Percentiles rank a stretch among this genome's conserved stretches.
phyloP scores from a whole-genome alignment of 2,329 filamentous ascomycete species.

The Alternaria ethzedia region DNA sequence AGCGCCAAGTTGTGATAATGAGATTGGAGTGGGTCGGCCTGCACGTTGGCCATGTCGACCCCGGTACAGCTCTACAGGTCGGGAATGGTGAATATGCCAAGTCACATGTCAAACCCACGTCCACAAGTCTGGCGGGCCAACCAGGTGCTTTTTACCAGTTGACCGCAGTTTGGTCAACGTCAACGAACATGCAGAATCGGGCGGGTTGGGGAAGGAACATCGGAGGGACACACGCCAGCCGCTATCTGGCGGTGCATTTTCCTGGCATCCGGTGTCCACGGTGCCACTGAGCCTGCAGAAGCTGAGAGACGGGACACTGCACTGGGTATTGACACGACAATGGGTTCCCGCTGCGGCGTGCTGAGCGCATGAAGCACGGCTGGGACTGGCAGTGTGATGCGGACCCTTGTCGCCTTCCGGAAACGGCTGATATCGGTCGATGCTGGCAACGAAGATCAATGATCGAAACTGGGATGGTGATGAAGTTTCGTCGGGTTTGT shows the following conservation, averaged over 20 bases:
- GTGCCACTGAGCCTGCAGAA: slow-evolving; percentile 9
- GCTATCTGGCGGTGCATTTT: neutral
- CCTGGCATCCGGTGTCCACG: slow-evolving; percentile 2
- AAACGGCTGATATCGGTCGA: slow-evolving; percentile 1
- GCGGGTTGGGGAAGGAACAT: neutral
- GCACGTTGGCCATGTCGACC: slow-evolving; percentile 9
- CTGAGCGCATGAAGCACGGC: neutral
- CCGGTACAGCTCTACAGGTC: neutral
- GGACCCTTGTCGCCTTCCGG: neutral
- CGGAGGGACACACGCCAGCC: neutral
- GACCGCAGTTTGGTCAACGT: neutral
- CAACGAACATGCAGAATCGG: neutral
- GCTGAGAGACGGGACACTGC: neutral
- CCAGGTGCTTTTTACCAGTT: slow-evolving; percentile 5
- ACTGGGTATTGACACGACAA: slow-evolving; percentile 2
- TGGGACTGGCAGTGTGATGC: neutral
- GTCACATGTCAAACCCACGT: slow-evolving; percentile 1
- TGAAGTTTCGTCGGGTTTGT: slow-evolving; percentile 9
- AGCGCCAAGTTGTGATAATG: slow-evolving; percentile 4
- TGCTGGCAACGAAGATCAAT: slow-evolving; percentile 8
- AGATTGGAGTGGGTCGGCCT: slow-evolving; percentile 7
- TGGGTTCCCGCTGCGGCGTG: neutral
- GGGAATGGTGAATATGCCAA: slow-evolving; percentile 8
- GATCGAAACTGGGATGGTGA: slow-evolving; percentile 8
- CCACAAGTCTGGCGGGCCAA: neutral